Evolutionary conservation across 768 basidiomycete genomes (phyloP).

Genomic region (Lentinula guzmanii): DNA sequence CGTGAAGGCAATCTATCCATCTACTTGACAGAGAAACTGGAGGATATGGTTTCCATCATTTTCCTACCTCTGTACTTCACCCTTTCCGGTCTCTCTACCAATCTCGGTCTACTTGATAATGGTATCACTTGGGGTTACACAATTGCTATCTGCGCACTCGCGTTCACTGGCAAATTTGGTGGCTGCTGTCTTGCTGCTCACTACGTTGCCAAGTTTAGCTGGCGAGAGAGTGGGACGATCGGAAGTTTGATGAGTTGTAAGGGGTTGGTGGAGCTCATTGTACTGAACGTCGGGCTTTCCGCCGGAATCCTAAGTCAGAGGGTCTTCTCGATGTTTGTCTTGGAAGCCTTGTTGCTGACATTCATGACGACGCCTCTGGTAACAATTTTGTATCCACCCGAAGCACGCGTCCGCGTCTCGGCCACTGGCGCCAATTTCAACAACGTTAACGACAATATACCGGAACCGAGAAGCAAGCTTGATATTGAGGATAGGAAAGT

Average conservation of each 20-base stretch:
- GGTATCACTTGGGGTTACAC: conserved; percentile 87
- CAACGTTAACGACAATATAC: conserved; percentile 30
- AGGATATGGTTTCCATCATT: conserved; percentile 88
- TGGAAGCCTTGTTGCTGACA: conserved; percentile 77
- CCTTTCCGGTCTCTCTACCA: conserved; percentile 82
- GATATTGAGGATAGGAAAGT: not conserved
- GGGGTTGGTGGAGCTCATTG: conserved; percentile 91
- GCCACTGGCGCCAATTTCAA: conserved; percentile 42
- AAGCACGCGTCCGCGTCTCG: conserved; percentile 44
- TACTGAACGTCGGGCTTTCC: conserved; percentile 86
- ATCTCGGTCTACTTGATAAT: conserved; percentile 76
- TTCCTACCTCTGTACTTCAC: conserved; percentile 96
- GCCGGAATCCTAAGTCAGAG: conserved; percentile 71
- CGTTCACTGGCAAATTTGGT: conserved; percentile 86
- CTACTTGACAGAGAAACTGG: conserved; percentile 89
- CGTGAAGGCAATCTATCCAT: conserved; percentile 85
- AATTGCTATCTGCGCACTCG: conserved; percentile 68
- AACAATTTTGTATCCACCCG: conserved; percentile 58
- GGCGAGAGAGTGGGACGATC: conserved; percentile 78
- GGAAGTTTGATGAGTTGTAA: conserved; percentile 96
- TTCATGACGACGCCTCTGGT: conserved; percentile 84
- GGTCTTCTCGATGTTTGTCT: conserved; percentile 94
- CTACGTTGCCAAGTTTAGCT: conserved; percentile 62
- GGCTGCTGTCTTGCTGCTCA: conserved; percentile 73
- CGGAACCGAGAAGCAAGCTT: not conserved